Evolutionary conservation across 2,329 filamentous ascomycete species (phyloP).

Genomic region (Penicillium hesseltinei): DNA sequence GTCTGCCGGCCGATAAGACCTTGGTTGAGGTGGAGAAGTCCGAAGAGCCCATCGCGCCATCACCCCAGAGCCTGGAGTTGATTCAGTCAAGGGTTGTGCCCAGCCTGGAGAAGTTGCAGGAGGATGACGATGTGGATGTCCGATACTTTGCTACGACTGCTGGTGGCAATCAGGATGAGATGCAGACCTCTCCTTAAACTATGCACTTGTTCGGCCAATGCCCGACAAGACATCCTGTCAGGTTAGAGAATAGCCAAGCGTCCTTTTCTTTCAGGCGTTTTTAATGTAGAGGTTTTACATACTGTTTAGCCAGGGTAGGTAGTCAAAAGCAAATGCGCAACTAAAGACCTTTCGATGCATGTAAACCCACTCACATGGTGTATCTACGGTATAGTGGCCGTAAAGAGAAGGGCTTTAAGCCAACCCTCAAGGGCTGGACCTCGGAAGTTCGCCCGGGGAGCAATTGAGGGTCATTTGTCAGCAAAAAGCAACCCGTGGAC

Average conservation of each 20-base stretch:
- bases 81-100: constrained; percentile 85
- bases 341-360: constrained; percentile 3
- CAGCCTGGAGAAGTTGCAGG: constrained; percentile 90
- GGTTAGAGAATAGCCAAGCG: constrained; percentile 41
- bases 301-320: constrained; percentile 23
- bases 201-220: not conserved
- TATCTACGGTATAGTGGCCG: not conserved
- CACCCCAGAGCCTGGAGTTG: constrained; percentile 70
- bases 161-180: constrained; percentile 57
- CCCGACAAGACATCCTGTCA: constrained; percentile 29
- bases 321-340: constrained; percentile 19
- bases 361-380: not conserved
- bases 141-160: constrained; percentile 96
- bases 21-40: constrained; percentile 82
- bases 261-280: constrained; percentile 35
- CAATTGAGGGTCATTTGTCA: constrained; percentile 20
- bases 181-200: constrained; percentile 52
- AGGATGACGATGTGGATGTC: constrained; percentile 97
- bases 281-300: constrained; percentile 37
- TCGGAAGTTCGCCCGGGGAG: not conserved
- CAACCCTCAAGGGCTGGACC: too few relatives aligned
- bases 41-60: constrained; percentile 56
- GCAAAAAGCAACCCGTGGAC: constrained; percentile 2
- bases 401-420: not conserved
- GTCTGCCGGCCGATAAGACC: constrained; percentile 84